A percentile compares a stretch with the other conserved stretches of the same genome.
phyloP scores from a whole-genome alignment of 495 filamentous ascomycete genomes.

The Talaromyces trachyspermus region DNA sequence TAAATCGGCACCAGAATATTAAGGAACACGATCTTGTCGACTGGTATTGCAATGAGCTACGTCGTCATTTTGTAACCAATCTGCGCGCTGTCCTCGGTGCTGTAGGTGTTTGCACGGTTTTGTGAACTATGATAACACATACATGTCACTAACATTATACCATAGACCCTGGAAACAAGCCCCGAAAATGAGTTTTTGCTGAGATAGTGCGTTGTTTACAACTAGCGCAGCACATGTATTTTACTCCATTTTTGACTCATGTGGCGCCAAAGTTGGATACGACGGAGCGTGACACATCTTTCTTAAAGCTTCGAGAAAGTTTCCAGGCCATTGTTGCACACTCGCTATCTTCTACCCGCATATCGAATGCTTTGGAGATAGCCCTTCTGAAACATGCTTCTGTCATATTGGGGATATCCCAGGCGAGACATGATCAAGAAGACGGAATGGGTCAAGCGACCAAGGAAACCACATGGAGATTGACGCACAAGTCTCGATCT shows the following conservation, averaged over 20 bases:
- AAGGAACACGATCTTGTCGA: slow-evolving; percentile 29
- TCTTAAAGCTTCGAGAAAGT: slow-evolving; percentile 47
- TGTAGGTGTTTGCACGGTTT: slow-evolving; percentile 20
- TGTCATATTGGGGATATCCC: slow-evolving; percentile 49
- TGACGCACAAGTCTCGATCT: slow-evolving; percentile 30
- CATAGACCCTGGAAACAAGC: slow-evolving; percentile 1
- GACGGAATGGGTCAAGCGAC: slow-evolving; percentile 9
- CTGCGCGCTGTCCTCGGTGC: slow-evolving; percentile 28
- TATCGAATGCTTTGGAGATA: slow-evolving; percentile 43
- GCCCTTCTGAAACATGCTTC: slow-evolving; percentile 47
- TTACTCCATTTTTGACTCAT: slow-evolving; percentile 36
- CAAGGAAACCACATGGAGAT: slow-evolving; percentile 31
- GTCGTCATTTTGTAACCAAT: slow-evolving; percentile 43
- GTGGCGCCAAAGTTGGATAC: slow-evolving; percentile 26
- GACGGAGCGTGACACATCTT: slow-evolving; percentile 25
- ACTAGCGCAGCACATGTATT: slow-evolving; percentile 38
- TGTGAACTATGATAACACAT: not conserved
- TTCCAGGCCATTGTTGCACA: slow-evolving; percentile 61
- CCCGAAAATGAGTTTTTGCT: slow-evolving; percentile 26
- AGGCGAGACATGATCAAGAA: slow-evolving; percentile 17
- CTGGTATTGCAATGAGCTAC: slow-evolving; percentile 48
- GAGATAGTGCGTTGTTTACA: slow-evolving; percentile 36
- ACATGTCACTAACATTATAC: not conserved
- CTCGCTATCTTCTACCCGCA: slow-evolving; percentile 44
- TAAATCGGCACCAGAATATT: slow-evolving; percentile 14